These are phyloP conservation scores for Magnolia officinalis DNA, from an alignment of 164 flowering plant genomes.

Conservation along the genomic window DNA sequence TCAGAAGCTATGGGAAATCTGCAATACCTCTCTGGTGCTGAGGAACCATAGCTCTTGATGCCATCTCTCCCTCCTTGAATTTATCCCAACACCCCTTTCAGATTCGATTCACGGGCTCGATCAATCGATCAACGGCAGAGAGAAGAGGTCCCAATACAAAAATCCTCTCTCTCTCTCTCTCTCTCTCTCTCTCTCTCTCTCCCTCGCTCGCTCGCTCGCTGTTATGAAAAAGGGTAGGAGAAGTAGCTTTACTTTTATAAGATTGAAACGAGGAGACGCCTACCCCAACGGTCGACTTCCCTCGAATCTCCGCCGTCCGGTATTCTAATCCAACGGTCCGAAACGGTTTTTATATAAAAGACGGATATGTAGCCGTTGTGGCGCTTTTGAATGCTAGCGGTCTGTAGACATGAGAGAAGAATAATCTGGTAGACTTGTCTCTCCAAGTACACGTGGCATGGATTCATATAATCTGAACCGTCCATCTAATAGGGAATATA, in stretches of 20 bases:
- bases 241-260: not conserved
- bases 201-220: too few relatives aligned
- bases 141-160: too few relatives aligned
- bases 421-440: not conserved
- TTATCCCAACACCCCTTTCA: not conserved
- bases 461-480: not conserved
- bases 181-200: not conserved
- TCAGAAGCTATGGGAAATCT: not conserved
- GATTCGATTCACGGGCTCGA: too few relatives aligned
- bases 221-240: constrained; percentile 16
- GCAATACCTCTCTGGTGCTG: constrained; percentile 41
- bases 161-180: not conserved
- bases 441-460: not conserved
- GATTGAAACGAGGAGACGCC: constrained; percentile 15
- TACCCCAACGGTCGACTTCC: constrained; percentile 46
- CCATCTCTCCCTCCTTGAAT: constrained; percentile 35
- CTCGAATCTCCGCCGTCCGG: constrained; percentile 8
- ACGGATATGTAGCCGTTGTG: constrained; percentile 10
- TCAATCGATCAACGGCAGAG: too few relatives aligned
- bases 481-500: not conserved
- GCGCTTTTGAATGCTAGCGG: not conserved
- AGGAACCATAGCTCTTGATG: constrained; percentile 53
- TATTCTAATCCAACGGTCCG: constrained; percentile 5
- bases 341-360: not conserved
- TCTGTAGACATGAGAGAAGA: not conserved